phyloP scores from a whole-genome alignment of 192 early-diverging fungal genomes.

The Entomortierella parvispora region DNA sequence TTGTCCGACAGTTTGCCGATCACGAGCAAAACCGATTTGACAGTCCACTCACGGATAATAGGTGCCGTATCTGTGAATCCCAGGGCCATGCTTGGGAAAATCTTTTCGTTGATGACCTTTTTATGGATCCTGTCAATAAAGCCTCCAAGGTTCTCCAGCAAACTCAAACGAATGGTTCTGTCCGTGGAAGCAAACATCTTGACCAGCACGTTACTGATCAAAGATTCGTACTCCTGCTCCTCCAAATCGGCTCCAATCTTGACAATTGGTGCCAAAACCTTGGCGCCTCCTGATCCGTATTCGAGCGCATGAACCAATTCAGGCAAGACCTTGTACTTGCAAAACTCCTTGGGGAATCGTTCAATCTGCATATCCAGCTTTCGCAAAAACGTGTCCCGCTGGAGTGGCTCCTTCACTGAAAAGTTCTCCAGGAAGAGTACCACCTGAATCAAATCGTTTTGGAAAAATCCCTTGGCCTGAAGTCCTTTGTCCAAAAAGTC shows the following conservation, averaged over 20 bases:
- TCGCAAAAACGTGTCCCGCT: slow-evolving; percentile 87
- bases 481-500: slow-evolving; percentile 77
- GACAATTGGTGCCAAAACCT: slow-evolving; percentile 79
- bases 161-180: slow-evolving; percentile 83
- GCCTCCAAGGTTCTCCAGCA: slow-evolving; percentile 82
- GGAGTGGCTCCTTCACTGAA: slow-evolving; percentile 86
- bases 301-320: slow-evolving; percentile 88
- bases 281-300: slow-evolving; percentile 81
- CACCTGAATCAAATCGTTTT: slow-evolving; percentile 84
- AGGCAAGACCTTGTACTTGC: slow-evolving; percentile 92
- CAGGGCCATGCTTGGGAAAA: slow-evolving; percentile 87
- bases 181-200: slow-evolving; percentile 91
- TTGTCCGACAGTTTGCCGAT: slow-evolving; percentile 70
- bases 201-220: slow-evolving; percentile 79
- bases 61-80: slow-evolving; percentile 91
- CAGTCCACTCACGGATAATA: slow-evolving; percentile 90
- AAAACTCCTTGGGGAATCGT: slow-evolving; percentile 84
- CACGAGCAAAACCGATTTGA: slow-evolving; percentile 84
- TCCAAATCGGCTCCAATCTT: slow-evolving; percentile 82
- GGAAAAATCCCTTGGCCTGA: slow-evolving; percentile 75
- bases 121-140: slow-evolving; percentile 77
- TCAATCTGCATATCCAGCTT: slow-evolving; percentile 79
- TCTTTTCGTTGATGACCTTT: slow-evolving; percentile 80
- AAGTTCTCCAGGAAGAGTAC: slow-evolving; percentile 93
- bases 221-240: slow-evolving; percentile 77